These are phyloP conservation scores for Apiospora malaysiana DNA, from an alignment of 2,329 filamentous ascomycete genomes.

Conservation along the genomic window DNA sequence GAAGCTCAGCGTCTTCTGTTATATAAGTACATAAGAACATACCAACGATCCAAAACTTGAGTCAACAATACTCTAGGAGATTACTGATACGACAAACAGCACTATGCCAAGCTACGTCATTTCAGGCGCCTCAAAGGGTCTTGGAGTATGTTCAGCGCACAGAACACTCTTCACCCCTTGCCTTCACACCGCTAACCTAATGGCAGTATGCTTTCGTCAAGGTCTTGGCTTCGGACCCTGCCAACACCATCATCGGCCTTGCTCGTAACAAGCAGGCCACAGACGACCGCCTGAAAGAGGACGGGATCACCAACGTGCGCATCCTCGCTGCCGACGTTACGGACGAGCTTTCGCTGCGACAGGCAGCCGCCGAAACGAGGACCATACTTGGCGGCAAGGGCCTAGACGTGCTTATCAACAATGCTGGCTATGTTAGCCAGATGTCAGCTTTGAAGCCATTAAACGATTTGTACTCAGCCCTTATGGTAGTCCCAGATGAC, in stretches of 20 bases:
- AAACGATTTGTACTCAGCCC: neutral
- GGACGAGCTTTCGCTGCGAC: neutral
- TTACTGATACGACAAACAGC: too few species aligned
- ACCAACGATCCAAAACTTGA: too few species aligned
- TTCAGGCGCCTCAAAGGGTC: neutral
- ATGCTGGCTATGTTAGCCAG: neutral
- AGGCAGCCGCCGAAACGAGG: neutral
- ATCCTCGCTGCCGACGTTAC: neutral
- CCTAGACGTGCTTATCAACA: conserved; percentile 8
- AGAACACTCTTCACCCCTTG: neutral
- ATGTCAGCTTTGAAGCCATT: neutral
- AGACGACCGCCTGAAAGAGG: neutral
- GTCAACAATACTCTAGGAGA: too few species aligned
- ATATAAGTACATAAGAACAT: too few species aligned
- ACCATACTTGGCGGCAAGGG: neutral
- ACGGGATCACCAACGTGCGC: neutral
- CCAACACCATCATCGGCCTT: neutral
- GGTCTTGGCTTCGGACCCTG: neutral
- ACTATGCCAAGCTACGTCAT: conserved; percentile 14
- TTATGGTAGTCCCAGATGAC: neutral
- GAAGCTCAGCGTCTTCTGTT: too few species aligned
- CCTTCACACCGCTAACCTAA: neutral
- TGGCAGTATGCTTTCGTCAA: neutral
- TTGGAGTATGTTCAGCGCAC: neutral
- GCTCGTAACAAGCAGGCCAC: conserved; percentile 1